Evolutionary conservation across 179 eudicot species (phyloP), one percentile per base, ranked within the genome.

Genomic region (Beta corolliflora): DNA sequence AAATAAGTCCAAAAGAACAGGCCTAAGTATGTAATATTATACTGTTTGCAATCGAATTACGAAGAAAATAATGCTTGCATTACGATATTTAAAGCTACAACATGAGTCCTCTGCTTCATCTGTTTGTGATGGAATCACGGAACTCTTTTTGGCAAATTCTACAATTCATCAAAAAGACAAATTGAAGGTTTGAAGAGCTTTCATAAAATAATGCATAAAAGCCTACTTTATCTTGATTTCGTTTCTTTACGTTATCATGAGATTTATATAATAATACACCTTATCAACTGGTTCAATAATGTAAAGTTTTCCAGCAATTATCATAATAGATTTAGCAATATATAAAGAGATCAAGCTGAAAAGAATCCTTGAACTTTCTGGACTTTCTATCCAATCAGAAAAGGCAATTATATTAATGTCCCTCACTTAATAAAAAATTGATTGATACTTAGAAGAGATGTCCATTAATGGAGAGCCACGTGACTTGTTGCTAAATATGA

Each of bases 391-490:
- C 69, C 44, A 64, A 64, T 64, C 44, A 64, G 69, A 64, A 12
- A 64, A 23, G 36, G 15, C 23, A 63, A 21, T 23, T n/a, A n/a
- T n/a, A n/a, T n/a, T n/a, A n/a, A n/a, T n/a, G n/a, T n/a, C n/a
- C n/a, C n/a, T n/a, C n/a, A n/a, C n/a, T 60, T 60, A 60, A 16
- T 65, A 5, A 66, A 66, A 31, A 55, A 74, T n/a, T 55, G 21
- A 31, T 31, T 70, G 74, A 70, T 44, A 18, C 9, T 56, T 56
- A 23, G 46, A 55, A 74, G 12, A 75, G 77, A 75, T 58, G 25
- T 56, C 66, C 77, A 56, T 23, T 55, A 31, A 25, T 29, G 50
- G 16, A 41, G 31, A 75, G 50, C 52, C 77, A 75, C 52, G 66
- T 75, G 48, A 16, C 69, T 7, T 61, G 66, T 23, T 21, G 1